Percentiles rank a stretch among this genome's conserved stretches.
Conservation (phyloP, 345 rosid genomes). For the Murraya paniculata region DNA sequence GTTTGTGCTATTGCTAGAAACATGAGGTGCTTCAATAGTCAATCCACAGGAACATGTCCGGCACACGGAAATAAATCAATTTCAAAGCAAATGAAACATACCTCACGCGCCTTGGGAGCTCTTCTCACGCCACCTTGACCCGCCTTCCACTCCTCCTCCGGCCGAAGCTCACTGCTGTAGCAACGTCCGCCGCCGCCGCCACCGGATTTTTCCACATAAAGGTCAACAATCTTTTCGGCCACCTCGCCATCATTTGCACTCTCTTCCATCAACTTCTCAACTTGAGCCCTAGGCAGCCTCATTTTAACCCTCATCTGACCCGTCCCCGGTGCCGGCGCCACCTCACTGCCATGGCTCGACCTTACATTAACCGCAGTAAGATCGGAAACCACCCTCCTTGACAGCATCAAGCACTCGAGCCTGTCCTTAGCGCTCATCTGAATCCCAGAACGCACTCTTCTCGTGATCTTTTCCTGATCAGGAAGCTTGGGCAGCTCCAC, state of each 20-base stretch:
- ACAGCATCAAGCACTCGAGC: slow-evolving; percentile 75
- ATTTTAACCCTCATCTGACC: slow-evolving; percentile 53
- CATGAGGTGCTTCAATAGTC: neutral
- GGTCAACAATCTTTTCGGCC: slow-evolving; percentile 62
- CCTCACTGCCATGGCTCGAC: slow-evolving; percentile 1
- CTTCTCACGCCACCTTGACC: slow-evolving; percentile 8
- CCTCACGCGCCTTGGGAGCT: slow-evolving; percentile 35
- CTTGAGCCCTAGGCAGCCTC: slow-evolving; percentile 65
- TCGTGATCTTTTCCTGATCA: slow-evolving; percentile 33
- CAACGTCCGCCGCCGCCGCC: neutral
- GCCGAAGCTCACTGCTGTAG: neutral
- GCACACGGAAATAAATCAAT: neutral
- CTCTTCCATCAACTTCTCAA: slow-evolving; percentile 66
- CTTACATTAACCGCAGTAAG: slow-evolving; percentile 30
- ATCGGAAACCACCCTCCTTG: slow-evolving; percentile 74
- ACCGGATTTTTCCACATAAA: slow-evolving; percentile 35
- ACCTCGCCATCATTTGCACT: slow-evolving; percentile 60
- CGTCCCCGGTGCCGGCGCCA: neutral
- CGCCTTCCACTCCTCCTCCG: neutral
- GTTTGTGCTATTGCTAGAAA: neutral
- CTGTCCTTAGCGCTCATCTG: slow-evolving; percentile 84
- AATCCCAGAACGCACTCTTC: slow-evolving; percentile 76
- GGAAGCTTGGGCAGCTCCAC: slow-evolving; percentile 66
- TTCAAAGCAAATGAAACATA: neutral
- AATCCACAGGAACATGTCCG: neutral